These are phyloP conservation scores for Trichoderma sp. DNA, from an alignment of 2,329 filamentous ascomycete genomes.

Conservation along the genomic window DNA sequence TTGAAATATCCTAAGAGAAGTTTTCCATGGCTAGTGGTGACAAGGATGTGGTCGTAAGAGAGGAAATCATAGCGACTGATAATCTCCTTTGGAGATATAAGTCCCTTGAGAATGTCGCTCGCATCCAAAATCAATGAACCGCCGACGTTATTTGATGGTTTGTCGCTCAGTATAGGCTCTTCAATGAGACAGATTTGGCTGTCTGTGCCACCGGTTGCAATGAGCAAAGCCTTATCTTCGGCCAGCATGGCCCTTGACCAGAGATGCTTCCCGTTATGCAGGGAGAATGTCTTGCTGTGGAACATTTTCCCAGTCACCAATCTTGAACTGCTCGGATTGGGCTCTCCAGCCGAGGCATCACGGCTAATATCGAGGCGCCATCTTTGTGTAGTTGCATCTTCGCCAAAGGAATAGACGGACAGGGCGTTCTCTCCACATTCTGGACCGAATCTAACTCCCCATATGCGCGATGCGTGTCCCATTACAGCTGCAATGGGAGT, in stretches of 20 bases:
- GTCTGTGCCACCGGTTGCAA: constrained; percentile 85
- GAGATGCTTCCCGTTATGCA: constrained; percentile 86
- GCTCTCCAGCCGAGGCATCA: not conserved
- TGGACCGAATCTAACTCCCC: constrained; percentile 73
- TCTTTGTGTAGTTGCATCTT: constrained; percentile 76
- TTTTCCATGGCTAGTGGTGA: constrained; percentile 63
- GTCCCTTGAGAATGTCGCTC: constrained; percentile 38
- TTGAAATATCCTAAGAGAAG: constrained; percentile 54
- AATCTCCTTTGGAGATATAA: constrained; percentile 39
- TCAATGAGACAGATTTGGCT: constrained; percentile 63
- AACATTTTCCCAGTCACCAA: constrained; percentile 43
- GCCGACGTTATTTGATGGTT: not conserved
- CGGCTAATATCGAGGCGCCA: constrained; percentile 63
- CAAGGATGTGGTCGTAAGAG: constrained; percentile 55
- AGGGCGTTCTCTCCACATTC: constrained; percentile 32
- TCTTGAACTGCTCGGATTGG: constrained; percentile 13
- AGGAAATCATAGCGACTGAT: constrained; percentile 69
- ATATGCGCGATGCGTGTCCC: constrained; percentile 89
- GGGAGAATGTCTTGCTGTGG: constrained; percentile 60
- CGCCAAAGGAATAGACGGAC: constrained; percentile 74
- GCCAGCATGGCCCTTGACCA: constrained; percentile 68
- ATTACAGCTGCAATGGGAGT: constrained; percentile 70
- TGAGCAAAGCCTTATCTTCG: constrained; percentile 41
- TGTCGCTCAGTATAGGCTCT: constrained; percentile 27
- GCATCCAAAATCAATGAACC: constrained; percentile 38